These are phyloP conservation scores for Aristolochia fimbriata DNA, from an alignment of 164 flowering plant genomes.

Conservation along the genomic window DNA sequence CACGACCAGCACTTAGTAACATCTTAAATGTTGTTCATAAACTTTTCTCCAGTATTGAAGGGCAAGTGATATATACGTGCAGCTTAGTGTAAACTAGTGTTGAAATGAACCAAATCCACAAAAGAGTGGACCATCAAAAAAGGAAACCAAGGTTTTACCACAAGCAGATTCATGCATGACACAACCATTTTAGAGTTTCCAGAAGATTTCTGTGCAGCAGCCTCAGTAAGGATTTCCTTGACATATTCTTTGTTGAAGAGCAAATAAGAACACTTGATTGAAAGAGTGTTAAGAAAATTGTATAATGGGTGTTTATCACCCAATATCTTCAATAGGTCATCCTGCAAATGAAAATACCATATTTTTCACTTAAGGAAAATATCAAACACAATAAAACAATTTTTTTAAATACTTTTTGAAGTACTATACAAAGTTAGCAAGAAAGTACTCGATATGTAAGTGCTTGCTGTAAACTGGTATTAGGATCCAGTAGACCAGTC, in stretches of 20 bases:
- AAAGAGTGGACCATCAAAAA: background rate
- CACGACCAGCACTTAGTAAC: too few species aligned
- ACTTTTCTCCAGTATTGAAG: too few species aligned
- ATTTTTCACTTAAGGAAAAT: background rate
- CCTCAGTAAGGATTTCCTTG: slow-evolving; percentile 62
- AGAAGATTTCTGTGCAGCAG: slow-evolving; percentile 38
- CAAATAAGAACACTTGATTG: slow-evolving; percentile 73
- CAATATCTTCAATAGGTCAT: slow-evolving; percentile 70
- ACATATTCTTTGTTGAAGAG: slow-evolving; percentile 88
- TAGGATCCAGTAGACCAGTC: slow-evolving; percentile 56
- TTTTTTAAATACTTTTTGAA: background rate
- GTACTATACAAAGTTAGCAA: too few species aligned
- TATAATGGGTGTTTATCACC: slow-evolving; percentile 75
- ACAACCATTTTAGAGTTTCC: slow-evolving; percentile 29
- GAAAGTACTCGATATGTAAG: slow-evolving; percentile 43
- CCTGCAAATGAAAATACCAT: slow-evolving; percentile 35
- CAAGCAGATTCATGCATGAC: slow-evolving; percentile 78
- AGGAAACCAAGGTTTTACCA: slow-evolving; percentile 36
- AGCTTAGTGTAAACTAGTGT: too few species aligned
- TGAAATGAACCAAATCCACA: background rate
- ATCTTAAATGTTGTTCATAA: too few species aligned
- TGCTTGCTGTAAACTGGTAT: slow-evolving; percentile 45
- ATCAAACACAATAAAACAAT: background rate
- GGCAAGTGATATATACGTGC: too few species aligned
- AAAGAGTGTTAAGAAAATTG: slow-evolving; percentile 67